Evolutionary conservation across 345 rosid genomes (phyloP), one percentile per base, ranked within the genome.

Genomic region (Bruguiera sexangula): DNA sequence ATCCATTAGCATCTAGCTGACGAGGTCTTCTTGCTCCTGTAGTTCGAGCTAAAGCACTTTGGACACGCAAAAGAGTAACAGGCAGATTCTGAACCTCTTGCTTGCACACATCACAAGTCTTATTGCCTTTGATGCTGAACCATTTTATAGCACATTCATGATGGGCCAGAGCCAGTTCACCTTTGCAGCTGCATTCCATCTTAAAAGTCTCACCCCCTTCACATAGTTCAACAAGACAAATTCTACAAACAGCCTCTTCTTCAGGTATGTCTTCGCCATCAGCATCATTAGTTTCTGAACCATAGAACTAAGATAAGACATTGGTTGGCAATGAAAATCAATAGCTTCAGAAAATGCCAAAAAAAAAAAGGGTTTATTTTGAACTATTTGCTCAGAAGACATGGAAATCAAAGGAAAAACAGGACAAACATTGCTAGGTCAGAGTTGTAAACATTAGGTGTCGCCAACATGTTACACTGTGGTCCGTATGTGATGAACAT

Each of bases 171-270:
- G 96, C 96, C 39, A 94, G 97, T 73, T 94, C 97, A 0, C 98
- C 98, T 89, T 89, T 94, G 86, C 97, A 94, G 80, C 96, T 94
- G 85, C 97, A 94, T 74, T 94, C 98, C 95, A 94, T 89, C 87
- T 91, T 89, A 31, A 94, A 78, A 13, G 98, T 94, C 81, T 94
- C 96, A 4, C 98, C 98, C 34, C 95, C 96, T 89, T 94, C 97
- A 60, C 92, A 82, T 22, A 94, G 79, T n/a, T 89, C 98, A 43
- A 85, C 86, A 66, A 94, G 56, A 80, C 98, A 94, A 73, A 94
- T 94, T 73, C 98, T 85, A 77, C 98, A 91, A 63, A 91, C 93
- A 11, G 98, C 98, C 79, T 91, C 97, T 20, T 94, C 96, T 84
- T 94, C 95, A 1, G 85, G 87, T 74, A 94, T 94, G 80, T 94